phyloP scores from a whole-genome alignment of 441 rosid species.

The Pelargonium fulgidum region DNA sequence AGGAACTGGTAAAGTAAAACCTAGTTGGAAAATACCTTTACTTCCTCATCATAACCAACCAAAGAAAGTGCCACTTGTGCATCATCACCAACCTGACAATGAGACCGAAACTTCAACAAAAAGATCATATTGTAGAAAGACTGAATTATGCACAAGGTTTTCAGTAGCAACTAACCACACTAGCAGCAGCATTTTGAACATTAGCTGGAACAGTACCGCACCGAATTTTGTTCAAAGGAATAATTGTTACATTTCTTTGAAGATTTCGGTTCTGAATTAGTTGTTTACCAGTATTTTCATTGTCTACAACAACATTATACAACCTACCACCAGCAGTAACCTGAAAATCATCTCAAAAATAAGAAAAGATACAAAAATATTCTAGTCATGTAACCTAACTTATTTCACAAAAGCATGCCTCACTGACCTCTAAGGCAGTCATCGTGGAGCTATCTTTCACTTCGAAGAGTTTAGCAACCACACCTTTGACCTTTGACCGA shows the following conservation, averaged over 20 bases:
- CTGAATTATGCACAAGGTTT: neutral
- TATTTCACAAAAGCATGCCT: constrained; percentile 18
- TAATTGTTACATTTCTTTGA: constrained; percentile 83
- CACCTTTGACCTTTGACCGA: constrained; percentile 91
- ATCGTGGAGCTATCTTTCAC: constrained; percentile 72
- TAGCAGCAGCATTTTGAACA: constrained; percentile 66
- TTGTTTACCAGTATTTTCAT: constrained; percentile 86
- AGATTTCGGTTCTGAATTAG: constrained; percentile 92
- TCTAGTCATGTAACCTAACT: constrained; percentile 14
- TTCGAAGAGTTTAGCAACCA: constrained; percentile 79
- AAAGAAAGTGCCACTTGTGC: constrained; percentile 89
- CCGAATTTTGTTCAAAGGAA: constrained; percentile 90
- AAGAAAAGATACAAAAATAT: constrained; percentile 7
- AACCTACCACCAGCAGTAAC: constrained; percentile 95
- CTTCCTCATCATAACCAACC: constrained; percentile 69
- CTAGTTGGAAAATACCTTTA: constrained; percentile 45
- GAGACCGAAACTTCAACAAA: constrained; percentile 12
- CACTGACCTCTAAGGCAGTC: constrained; percentile 87
- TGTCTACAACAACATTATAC: constrained; percentile 84
- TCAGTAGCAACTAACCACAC: constrained; percentile 54
- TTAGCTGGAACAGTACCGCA: constrained; percentile 44
- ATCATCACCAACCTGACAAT: constrained; percentile 80
- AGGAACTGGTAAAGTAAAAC: neutral
- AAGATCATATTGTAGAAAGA: neutral
- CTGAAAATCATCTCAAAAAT: constrained; percentile 34